Evolutionary conservation across 2,329 filamentous ascomycete genomes (phyloP), one percentile per base, ranked within the genome.

Genomic region (Monosporascus cannonballus): DNA sequence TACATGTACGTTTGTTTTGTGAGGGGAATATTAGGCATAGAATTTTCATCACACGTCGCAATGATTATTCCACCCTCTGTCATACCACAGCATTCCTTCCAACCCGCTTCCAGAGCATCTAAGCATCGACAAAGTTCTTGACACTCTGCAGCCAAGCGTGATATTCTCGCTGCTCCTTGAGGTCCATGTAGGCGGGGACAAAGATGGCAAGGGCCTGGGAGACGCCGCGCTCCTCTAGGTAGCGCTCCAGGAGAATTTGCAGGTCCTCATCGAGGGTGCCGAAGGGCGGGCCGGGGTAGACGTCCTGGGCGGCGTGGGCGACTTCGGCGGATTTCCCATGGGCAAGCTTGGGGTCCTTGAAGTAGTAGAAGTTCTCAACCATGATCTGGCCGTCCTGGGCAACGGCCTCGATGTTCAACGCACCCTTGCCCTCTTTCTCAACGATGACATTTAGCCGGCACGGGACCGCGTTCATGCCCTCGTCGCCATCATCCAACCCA

Each of bases 151-250:
- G 77, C 94, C 95, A 99, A 60, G 81, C 76, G 56, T 95, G 76
- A 73, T 99, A 99, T 80, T 99, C 94, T 75, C 85, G 88, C 83
- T 97, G 93, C 83, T 99, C 94, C 86, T 99, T 99, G 74, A 89
- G 84, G 69, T 97, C 91, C 67, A 97, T 92, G 76, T 96, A 99
- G 71, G 97, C 92, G 38, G 92, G 90, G 45, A 96, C 86, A 72
- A 97, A 96, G 61, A 92, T 76, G 51, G 92, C 93, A 64, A 99
- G 81, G 54, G 86, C 83, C 63, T 87, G 85, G 66, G 93, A 90
- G 73, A 99, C 84, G 59, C 93, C 94, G 63, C 94, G 84, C 81
- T 96, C 94, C 73, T 96, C 91, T 58, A 99, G 82, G 76, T 93
- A 99, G 63, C 87, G 84, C 80, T 97, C 93, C 69, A 97, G 80